Evolutionary conservation across 2,329 filamentous ascomycete species (phyloP), one percentile per base, ranked within the genome.

Genomic region (Talaromyces sp.): DNA sequence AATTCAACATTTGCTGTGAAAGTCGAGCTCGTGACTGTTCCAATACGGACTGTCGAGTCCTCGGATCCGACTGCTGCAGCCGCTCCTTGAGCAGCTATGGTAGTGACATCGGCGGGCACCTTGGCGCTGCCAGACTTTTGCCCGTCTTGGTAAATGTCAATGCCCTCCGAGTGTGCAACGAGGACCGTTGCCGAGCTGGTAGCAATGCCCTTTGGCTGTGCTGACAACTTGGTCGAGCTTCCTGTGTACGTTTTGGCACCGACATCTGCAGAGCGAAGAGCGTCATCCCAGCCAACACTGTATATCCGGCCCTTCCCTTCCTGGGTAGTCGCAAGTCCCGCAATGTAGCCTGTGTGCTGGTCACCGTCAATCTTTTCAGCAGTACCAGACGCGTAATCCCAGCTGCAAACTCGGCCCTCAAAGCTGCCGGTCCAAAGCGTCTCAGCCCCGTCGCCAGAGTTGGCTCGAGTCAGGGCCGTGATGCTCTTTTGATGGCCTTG

Each of bases 211-310:
- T 90, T 93, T 2, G 95, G 95, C 71, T 98, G 95, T 19, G 88
- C 88, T 2, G 85, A 81, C 22, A 96, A 83, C 71, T 89, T 88
- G 33, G 83, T 77, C 1, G 85, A 81, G 56, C 83, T 82, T 60
- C 90, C 91, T 6, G 88, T 82, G 73, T 96, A 97, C 0, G 88
- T 90, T 69, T 86, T 88, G 58, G 88, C 85, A 0, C 86, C 83
- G 62, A 89, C 83, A 66, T 96, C 92, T 39, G 96, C 83, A 51
- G 85, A 88, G 64, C 92, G 88, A 39, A 98, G 81, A 0, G 88
- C 92, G 74, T 99, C 95, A 72, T 99, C 95, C 95, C 93, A 99
- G 65, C 88, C 93, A 58, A 93, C 90, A 70, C 88, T 93, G 78
- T 91, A 93, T n/a, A 92, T 85, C 66, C 86, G 84, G 36, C 86